Evolutionary conservation across 371 early-diverging fungal species (phyloP), one percentile per base, ranked within the genome.

Genomic region (Phascolomyces articulosus): DNA sequence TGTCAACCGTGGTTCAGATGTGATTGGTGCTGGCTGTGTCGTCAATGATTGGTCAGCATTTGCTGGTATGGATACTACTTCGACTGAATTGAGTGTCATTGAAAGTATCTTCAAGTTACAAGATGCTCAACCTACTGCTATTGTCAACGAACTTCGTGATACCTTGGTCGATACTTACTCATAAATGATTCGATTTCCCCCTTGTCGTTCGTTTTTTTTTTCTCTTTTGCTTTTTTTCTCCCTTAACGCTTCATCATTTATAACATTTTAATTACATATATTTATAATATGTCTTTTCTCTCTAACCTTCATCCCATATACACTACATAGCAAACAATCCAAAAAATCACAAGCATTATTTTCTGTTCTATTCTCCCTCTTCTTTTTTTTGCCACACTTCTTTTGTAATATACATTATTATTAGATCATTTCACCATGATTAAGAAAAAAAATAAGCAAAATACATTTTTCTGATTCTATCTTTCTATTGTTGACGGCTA

Each of bases 31-130:
- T 44, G 99, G 99, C 26, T 85, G 99, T 69, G 96, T 99, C 27
- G 98, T 98, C 49, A 99, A 99, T 77, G 99, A 99, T 78, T 99
- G 98, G 96, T 86, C 92, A 63, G 98, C 98, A 8, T 98, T 99
- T 85, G 94, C 97, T 40, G 99, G 99, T 59, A 75, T 94, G 75
- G 98, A 96, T 79, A 98, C 99, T 2, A 99, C 99, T 6, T 88
- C 93, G 57, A 99, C 99, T 29, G 99, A 99, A 83, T 85, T 99
- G 67, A 92, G 95, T 64, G 99, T 99, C 3, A 95, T 99, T 64
- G 99, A 99, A 82, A 90, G 91, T 71, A 97, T 99, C 76, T 99
- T 99, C 87, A 96, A 95, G 85, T 86, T 97, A 26, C 94, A 95
- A 71, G 95, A 96, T 68, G 89, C 92, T 44, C 91, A 93, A 65